Evolutionary conservation across 2,329 filamentous ascomycete species (phyloP).

Genomic region (Diplocarpon mali): DNA sequence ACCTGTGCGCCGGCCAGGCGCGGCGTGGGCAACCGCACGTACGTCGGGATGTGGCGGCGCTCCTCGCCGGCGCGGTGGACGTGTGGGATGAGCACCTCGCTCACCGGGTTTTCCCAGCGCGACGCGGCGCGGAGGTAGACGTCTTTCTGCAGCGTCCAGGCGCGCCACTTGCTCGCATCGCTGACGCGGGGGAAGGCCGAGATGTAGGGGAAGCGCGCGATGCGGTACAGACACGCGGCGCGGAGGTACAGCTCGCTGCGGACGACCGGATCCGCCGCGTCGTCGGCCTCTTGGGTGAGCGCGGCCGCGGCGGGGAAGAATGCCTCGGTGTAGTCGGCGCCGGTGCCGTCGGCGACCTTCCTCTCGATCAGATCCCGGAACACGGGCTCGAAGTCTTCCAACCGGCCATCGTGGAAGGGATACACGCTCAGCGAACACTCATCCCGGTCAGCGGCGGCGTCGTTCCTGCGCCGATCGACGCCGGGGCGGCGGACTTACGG

Average conservation of each 20-base stretch:
- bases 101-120: constrained; percentile 45
- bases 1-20: constrained; percentile 34
- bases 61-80: constrained; percentile 37
- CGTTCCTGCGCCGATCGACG: constrained; percentile 1
- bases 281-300: constrained; percentile 42
- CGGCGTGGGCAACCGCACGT: constrained; percentile 40
- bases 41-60: constrained; percentile 47
- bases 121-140: constrained; percentile 46
- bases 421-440: constrained; percentile 54
- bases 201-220: constrained; percentile 57
- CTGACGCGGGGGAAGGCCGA: constrained; percentile 30
- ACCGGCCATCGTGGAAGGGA: constrained; percentile 62
- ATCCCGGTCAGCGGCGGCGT: background rate
- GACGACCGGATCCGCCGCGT: constrained; percentile 36
- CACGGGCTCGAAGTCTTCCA: constrained; percentile 59
- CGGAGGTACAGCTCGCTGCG: constrained; percentile 57
- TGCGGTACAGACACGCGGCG: constrained; percentile 61
- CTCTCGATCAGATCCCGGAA: constrained; percentile 50
- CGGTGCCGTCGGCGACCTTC: constrained; percentile 55
- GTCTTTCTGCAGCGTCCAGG: constrained; percentile 55
- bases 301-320: constrained; percentile 51
- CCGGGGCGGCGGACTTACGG: constrained; percentile 33
- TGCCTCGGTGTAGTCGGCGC: constrained; percentile 50
- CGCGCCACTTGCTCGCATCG: constrained; percentile 42
- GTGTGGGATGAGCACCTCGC: constrained; percentile 53